Base-by-base conservation (phyloP, 768 basidiomycete genomes). In the Trametes maxima region DNA sequence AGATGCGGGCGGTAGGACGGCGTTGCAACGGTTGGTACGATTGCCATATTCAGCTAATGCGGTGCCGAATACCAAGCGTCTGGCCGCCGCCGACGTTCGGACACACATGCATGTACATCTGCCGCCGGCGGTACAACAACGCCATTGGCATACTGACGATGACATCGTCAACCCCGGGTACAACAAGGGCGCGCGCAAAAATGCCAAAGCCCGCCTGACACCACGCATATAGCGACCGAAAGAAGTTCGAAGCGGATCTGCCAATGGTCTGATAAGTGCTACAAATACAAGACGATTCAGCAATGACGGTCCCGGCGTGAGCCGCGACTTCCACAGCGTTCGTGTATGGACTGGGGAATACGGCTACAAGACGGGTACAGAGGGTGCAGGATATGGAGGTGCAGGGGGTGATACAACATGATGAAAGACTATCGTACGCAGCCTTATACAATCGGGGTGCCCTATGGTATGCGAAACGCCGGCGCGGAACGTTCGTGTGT, bases 401-500 rank as follows among this genome's bases (percentile, higher is more conserved):
- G 17, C 13, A 22, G 19, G 35, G 25, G 28, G 48, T 58, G 48
- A 50, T 58, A 58, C 57, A 58, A 58, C 57, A 58, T 44, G 48
- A 28, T n/a, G 39, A 14, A n/a, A 25, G 36, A 40, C 24, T 35
- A 33, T 47, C 40, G 57, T 21, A 28, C 8, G 57, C 40, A 44
- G 57, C 28, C 40, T 37, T 33, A 19, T 44, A 54, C 24, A 49
- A 47, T 48, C 24, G 19, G 48, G 22, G 35, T 24, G 46, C 35
- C 24, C 36, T 53, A 47, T 47, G 36, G 59, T 46, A 60, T 54
- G 48, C 35, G 28, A 54, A 54, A 39, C 33, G 19, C 40, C 21
- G 42, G 36, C 51, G 59, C 46, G 54, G 59, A 47, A 47, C 44
- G 28, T 39, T 45, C 52, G 52, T 60, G 59, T 60, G 36, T 54